Evolutionary conservation across 805 yeast species (phyloP), one percentile per base, ranked within the genome.

Genomic region (Wickerhamiella musiphila): DNA sequence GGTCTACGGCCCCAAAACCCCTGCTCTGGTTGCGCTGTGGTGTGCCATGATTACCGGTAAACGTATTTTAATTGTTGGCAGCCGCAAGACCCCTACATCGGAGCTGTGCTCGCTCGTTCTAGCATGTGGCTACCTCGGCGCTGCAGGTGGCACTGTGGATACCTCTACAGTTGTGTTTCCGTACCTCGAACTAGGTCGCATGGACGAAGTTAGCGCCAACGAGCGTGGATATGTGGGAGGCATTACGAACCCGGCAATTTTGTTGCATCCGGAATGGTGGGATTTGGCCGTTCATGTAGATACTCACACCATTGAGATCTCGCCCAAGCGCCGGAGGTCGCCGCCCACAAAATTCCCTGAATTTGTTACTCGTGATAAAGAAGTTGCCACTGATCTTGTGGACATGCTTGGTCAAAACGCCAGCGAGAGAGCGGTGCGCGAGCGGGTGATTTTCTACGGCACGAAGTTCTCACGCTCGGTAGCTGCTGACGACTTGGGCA

Each of bases 171-270:
- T 63, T 33, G 54, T 69, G 16, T 70, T 67, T 44, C 76, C 76
- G 2, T 64, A 68, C 31, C 58, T 69, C 4, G 74, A 70, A 40
- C 63, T 69, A 13, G 62, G 69, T 16, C 66, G 67, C 36, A 63
- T 65, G 16, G 72, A 66, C 36, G 55, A 65, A 8, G 51, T 70
- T 36, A 58, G 60, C 31, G 51, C 56, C 31, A 61, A 69, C 31
- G 61, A 57, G 9, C 66, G 70, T 11, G 66, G 70, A 11, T 69
- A 51, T 43, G 51, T 69, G 37, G 76, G 74, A 2, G 76, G 76
- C 11, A 70, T 71, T 21, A 68, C 68, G 36, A 69, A 70, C 47
- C 72, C 74, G 5, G 67, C 71, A 26, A 69, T 69, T 51, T 65
- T 65, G 40, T 48, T 58, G 28, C 69, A 68, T 39, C 69, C 68